phyloP scores from a whole-genome alignment of 2,329 filamentous ascomycete genomes.

The Elsinoe fawcettii region DNA sequence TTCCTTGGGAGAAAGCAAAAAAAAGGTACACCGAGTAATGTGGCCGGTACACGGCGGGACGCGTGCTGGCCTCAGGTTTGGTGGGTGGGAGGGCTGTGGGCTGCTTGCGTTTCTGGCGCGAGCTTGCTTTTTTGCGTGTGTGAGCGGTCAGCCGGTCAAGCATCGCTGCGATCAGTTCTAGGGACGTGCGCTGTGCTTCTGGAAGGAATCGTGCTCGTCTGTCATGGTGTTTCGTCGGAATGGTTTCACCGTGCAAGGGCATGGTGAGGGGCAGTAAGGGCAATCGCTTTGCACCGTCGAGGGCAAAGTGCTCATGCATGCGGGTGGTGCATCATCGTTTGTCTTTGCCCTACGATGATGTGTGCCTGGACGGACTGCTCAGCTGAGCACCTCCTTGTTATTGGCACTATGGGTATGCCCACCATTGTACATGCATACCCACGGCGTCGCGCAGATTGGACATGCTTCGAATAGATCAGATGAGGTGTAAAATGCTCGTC shows the following conservation, averaged over 20 bases:
- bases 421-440: background rate
- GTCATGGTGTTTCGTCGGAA: background rate
- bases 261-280: background rate
- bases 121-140: background rate
- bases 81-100: background rate
- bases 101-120: background rate
- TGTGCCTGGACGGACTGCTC: background rate
- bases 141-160: background rate
- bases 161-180: background rate
- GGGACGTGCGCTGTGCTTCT: background rate
- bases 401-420: background rate
- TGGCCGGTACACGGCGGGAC: slow-evolving; percentile 6
- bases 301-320: background rate
- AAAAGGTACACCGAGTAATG: background rate
- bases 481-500: background rate
- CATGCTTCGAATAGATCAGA: slow-evolving; percentile 2
- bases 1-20: too few relatives aligned
- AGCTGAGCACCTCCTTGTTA: background rate
- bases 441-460: background rate
- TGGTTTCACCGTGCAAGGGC: background rate
- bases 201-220: background rate
- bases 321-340: slow-evolving; percentile 1
- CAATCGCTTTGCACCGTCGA: background rate
- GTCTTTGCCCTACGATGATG: background rate
- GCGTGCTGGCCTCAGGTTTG: background rate